Conservation (phyloP, 2,329 filamentous ascomycete genomes). For the Cercospora beticola region DNA sequence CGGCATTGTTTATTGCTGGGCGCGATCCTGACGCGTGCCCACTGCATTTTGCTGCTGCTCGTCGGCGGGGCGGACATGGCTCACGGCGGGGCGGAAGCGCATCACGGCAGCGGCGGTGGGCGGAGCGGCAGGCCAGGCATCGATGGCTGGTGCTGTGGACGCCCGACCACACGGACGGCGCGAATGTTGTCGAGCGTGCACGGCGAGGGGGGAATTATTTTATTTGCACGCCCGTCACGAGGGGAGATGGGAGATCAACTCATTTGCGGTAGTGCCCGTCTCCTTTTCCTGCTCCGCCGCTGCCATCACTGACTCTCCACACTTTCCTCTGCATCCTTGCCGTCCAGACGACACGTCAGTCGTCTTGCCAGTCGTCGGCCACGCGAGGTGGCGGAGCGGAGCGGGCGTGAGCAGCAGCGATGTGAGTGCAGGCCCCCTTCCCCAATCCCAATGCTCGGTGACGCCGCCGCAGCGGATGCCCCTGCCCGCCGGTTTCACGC, state of each 20-base stretch:
- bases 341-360: not conserved
- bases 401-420: not conserved
- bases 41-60: not conserved
- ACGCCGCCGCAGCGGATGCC: not conserved
- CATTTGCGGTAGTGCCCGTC: not conserved
- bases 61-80: not conserved
- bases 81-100: not conserved
- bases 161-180: not conserved
- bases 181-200: not conserved
- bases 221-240: not conserved
- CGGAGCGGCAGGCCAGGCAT: not conserved
- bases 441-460: not conserved
- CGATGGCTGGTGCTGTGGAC: not conserved
- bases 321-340: not conserved
- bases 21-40: not conserved
- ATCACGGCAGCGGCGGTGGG: not conserved
- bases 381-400: not conserved
- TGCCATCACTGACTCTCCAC: not conserved
- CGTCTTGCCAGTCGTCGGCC: not conserved
- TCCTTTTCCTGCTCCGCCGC: not conserved
- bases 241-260: not conserved
- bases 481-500: constrained; percentile 7
- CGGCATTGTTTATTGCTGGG: not conserved
- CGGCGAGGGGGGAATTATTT: not conserved
- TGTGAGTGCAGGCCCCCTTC: not conserved